Evolutionary conservation across 1,139 yeast species (phyloP), one percentile per base, ranked within the genome.

Genomic region (Blastobotrys buckinghamii): DNA sequence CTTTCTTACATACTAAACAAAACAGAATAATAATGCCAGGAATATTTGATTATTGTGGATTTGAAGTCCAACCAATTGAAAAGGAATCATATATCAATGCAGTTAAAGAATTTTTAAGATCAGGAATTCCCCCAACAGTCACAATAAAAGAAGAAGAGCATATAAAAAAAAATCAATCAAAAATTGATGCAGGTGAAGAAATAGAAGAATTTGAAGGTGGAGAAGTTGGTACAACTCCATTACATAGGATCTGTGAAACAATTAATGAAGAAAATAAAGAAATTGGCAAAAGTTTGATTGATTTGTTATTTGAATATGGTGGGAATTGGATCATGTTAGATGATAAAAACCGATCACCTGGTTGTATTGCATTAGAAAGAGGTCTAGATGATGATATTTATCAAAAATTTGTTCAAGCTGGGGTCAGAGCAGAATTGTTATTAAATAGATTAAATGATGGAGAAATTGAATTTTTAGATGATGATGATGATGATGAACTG

Each of bases 381-480:
- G 48, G 62, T 27, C 52, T 63, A 24, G 59, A 62, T 5, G 42
- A 39, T 10, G 39, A 33, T 12, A 55, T 75, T 24, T 75, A 85
- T 51, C 61, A 70, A 10, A 73, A 76, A 53, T 71, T 89, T 40
- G 86, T 90, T 1, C 82, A 79, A 51, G 96, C 97, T 1, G 97
- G 97, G 34, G 92, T 88, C 1, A 74, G 96, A 51, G 95, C 97
- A 0, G 97, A 90, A 63, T 71, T 90, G 34, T 70, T 90, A 32
- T 71, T 90, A 54, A 73, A 96, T 53, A 83, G 84, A 58, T 76
- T 90, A 44, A 74, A 78, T 49, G 90, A 49, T 20, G 59, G 53
- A 13, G 59, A 35, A n/a, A 57, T 54, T 19, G 57, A 57, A 12
- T 62, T 38, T 13, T 4, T 6, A 2, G 38, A 35, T 13, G 64